Conservation (phyloP, 257 asterid genomes). For the Nicotiana noctiflora region DNA sequence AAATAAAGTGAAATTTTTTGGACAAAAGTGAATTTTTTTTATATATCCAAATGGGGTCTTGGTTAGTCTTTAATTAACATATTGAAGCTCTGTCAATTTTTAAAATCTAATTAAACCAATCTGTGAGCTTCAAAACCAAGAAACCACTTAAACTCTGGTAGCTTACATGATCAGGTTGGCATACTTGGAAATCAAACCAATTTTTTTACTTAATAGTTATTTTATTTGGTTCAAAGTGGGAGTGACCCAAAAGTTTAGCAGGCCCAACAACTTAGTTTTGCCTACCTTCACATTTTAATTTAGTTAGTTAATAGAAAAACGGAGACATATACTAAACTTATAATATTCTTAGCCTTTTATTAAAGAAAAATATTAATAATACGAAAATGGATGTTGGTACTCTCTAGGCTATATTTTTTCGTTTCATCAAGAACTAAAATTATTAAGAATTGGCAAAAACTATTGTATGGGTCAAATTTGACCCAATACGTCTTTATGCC, state of each 20-base stretch:
- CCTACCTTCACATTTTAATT: not conserved
- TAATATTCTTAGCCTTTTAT: not conserved
- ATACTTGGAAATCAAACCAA: not conserved
- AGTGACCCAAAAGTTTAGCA: not conserved
- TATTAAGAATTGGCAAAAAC: not conserved
- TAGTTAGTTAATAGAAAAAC: not conserved
- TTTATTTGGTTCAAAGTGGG: slow-evolving; percentile 2
- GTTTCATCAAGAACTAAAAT: no score
- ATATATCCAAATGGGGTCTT: no score
- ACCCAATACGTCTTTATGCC: no score
- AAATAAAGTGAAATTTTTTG: no score
- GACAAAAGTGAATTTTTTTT: not conserved
- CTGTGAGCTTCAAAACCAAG: not conserved
- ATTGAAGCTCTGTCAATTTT: not conserved
- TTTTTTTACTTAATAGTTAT: not conserved
- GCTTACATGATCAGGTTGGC: not conserved
- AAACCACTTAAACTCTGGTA: not conserved
- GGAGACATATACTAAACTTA: not conserved
- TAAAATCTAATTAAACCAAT: not conserved
- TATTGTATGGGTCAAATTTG: no score
- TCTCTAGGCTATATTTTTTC: no score
- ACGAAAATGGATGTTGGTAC: not conserved
- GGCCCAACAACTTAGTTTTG: not conserved
- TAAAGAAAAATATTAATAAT: not conserved
- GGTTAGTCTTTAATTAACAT: not conserved